Percentiles rank a stretch among this genome's conserved stretches.
These are phyloP conservation scores for Actinomortierella ambigua DNA, from an alignment of 371 early-diverging fungal genomes.

Conservation along the genomic window DNA sequence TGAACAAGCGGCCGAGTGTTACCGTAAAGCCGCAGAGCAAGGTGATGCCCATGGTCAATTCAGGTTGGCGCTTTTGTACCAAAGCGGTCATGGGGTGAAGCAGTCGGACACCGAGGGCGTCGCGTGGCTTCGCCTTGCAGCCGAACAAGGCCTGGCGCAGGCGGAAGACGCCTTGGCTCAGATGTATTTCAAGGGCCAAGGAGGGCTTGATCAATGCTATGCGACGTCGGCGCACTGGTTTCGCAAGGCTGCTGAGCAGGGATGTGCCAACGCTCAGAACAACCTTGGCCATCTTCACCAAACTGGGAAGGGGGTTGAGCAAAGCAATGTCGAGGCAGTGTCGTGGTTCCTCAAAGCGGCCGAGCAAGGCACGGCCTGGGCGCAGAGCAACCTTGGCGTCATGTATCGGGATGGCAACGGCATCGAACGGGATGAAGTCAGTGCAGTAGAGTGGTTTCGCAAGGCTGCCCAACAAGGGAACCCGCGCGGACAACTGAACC, in stretches of 20 bases:
- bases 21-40: conserved; percentile 67
- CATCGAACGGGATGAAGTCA: conserved; percentile 59
- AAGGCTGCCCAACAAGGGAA: conserved; percentile 68
- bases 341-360: conserved; percentile 78
- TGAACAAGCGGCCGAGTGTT: conserved; percentile 73
- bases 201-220: conserved; percentile 66
- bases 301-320: conserved; percentile 72
- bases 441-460: conserved; percentile 75
- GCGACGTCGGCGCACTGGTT: conserved; percentile 73
- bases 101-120: conserved; percentile 63
- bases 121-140: conserved; percentile 68
- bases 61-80: too few species aligned
- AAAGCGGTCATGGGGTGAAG: conserved; percentile 74
- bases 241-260: conserved; percentile 65
- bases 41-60: conserved; percentile 86
- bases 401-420: conserved; percentile 84
- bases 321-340: conserved; percentile 60
- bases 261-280: conserved; percentile 78
- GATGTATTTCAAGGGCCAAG: conserved; percentile 80
- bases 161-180: conserved; percentile 81
- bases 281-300: conserved; percentile 78
- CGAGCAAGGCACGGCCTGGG: conserved; percentile 70
- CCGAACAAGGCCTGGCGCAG: conserved; percentile 72
- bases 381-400: conserved; percentile 81
- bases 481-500: conserved; percentile 30